Base-by-base conservation (phyloP, 768 basidiomycete genomes). In the Suillus occidentalis region DNA sequence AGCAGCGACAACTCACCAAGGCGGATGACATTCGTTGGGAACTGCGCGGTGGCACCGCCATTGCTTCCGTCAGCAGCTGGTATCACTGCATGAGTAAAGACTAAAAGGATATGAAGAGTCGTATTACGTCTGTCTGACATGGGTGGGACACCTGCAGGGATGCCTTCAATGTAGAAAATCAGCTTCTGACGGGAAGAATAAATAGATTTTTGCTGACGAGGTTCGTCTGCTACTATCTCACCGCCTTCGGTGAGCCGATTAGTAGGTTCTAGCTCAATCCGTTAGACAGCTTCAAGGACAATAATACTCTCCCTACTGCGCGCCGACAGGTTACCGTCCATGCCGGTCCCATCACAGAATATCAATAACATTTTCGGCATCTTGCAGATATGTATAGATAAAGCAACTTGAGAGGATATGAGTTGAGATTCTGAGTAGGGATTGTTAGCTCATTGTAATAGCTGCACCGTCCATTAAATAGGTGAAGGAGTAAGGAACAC, bases 311-410 rank as follows among this genome's bases (percentile, higher is more conserved):
- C n/a, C 61, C 3, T 62, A 62, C 64, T 20, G 34, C 37, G 39
- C 18, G n/a, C 20, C 45, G 45, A n/a, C n/a, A 47, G 45, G 45
- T 42, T 57, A 34, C 65, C 65, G 7, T 66, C 65, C 62, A 63
- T 66, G 4, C 65, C 65, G 22, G 65, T 66, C n/a, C 65, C 65
- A 55, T 66, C 65, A 43, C 65, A 66, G 53, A 66, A 66, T 6
- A 66, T 45, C n/a, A 63, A 47, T 36, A 66, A 62, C 43, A 22
- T 60, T 31, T 60, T 64, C 7, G 62, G 53, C 43, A 45, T 45
- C 8, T 45, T 10, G 20, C 28, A 28, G 20, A 12, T 31, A 13
- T 37, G 37, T 37, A 12, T 16, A 25, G 36, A 16, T 55, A 3
- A 20, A 28, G 53, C 12, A 9, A 37, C 37, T 37, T 9, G 12